Evolutionary conservation across 2,329 filamentous ascomycete genomes (phyloP).

Genomic region (Tolypocladium album): DNA sequence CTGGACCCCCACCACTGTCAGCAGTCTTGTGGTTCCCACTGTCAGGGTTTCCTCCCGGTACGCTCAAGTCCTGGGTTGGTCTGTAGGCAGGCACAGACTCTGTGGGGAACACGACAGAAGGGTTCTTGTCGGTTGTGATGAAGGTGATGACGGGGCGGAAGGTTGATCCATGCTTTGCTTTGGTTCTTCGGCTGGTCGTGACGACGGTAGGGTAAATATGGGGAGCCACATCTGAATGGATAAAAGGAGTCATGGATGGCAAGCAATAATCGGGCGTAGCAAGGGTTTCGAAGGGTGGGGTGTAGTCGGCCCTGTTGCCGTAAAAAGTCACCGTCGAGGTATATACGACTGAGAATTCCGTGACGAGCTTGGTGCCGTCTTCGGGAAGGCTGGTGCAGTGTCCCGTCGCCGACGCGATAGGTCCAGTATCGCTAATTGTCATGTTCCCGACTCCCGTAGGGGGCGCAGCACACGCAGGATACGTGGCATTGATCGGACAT

Average conservation of each 20-base stretch:
- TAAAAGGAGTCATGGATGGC: conserved; percentile 3
- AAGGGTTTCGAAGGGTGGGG: conserved; percentile 31
- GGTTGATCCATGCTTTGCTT: background rate
- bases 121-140: conserved; percentile 44
- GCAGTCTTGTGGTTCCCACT: conserved; percentile 9
- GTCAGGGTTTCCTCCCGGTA: background rate
- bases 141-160: conserved; percentile 27
- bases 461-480: background rate
- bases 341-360: conserved; percentile 33
- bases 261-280: conserved; percentile 26
- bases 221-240: background rate
- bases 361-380: conserved; percentile 16
- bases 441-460: background rate
- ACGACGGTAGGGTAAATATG: background rate
- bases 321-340: conserved; percentile 39
- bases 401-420: conserved; percentile 6
- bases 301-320: conserved; percentile 34
- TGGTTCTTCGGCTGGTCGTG: background rate
- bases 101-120: conserved; percentile 33
- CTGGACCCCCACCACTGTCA: background rate
- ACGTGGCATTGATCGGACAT: background rate
- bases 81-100: conserved; percentile 28
- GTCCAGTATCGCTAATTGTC: background rate
- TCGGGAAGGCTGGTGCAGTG: conserved; percentile 21
- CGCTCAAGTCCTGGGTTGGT: conserved; percentile 3